Conservation (phyloP, 2,329 filamentous ascomycete genomes). For the Nectriaceae sp. region DNA sequence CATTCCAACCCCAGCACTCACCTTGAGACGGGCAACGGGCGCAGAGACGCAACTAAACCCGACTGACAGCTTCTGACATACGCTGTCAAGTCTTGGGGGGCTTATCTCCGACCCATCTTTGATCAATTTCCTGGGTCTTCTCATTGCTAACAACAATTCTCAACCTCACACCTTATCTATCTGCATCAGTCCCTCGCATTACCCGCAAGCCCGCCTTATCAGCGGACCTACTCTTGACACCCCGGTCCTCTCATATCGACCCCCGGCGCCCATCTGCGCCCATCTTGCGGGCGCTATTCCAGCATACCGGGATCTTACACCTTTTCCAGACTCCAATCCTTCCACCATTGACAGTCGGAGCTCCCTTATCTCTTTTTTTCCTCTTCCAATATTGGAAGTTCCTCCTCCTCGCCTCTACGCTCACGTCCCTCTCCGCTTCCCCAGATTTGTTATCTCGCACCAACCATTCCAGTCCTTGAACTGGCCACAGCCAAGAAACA, state of each 20-base stretch:
- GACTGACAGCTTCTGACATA: background rate
- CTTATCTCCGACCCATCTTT: background rate
- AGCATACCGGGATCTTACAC: constrained; percentile 31
- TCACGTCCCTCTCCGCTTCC: constrained; percentile 27
- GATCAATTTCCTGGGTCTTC: background rate
- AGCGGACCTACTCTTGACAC: constrained; percentile 18
- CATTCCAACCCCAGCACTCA: background rate
- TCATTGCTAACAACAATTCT: constrained; percentile 1
- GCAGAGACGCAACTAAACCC: background rate
- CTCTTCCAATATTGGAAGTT: constrained; percentile 14
- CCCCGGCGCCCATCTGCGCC: constrained; percentile 34
- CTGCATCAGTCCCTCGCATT: background rate
- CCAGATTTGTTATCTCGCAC: constrained; percentile 34
- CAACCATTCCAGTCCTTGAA: constrained; percentile 24
- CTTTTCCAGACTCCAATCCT: constrained; percentile 19
- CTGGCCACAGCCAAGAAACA: constrained; percentile 9
- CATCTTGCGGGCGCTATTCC: constrained; percentile 28
- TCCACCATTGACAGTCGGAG: constrained; percentile 26
- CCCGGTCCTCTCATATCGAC: constrained; percentile 23
- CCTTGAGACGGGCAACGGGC: background rate
- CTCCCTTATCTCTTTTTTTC: constrained; percentile 20
- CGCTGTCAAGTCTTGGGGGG: background rate
- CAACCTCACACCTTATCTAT: constrained; percentile 11
- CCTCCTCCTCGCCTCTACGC: constrained; percentile 2
- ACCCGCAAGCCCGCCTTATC: constrained; percentile 31